A percentile compares a stretch with the other conserved stretches of the same genome.
These are phyloP conservation scores for Fusarium xyrophilum DNA, from an alignment of 2,329 filamentous ascomycete species.

Conservation along the genomic window DNA sequence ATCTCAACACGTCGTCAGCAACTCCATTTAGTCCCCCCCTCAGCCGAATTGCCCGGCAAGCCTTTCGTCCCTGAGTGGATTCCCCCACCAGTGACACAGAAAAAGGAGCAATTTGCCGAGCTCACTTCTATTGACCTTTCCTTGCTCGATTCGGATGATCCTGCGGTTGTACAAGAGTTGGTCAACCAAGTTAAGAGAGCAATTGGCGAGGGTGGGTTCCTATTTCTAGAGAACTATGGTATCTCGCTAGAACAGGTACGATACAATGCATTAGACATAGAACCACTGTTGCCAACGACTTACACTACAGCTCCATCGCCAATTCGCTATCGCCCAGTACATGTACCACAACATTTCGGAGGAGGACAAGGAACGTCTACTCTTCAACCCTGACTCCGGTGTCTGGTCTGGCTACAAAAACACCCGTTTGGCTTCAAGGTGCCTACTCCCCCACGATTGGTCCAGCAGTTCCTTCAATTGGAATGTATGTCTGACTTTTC, in stretches of 20 bases:
- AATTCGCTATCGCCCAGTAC: constrained; percentile 59
- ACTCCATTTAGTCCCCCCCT: constrained; percentile 51
- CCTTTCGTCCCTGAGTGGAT: constrained; percentile 52
- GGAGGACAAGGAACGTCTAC: constrained; percentile 56
- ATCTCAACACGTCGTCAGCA: constrained; percentile 40
- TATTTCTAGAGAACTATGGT: constrained; percentile 59
- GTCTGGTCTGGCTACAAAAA: constrained; percentile 59
- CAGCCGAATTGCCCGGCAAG: constrained; percentile 49
- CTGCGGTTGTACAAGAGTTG: constrained; percentile 51
- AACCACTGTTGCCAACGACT: not conserved
- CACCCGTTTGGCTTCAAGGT: constrained; percentile 55
- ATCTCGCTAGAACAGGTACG: constrained; percentile 52
- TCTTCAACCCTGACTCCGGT: constrained; percentile 55
- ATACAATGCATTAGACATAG: not conserved
- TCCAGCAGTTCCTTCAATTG: no score
- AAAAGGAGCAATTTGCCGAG: constrained; percentile 52
- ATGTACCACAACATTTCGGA: constrained; percentile 57
- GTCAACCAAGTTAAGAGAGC: constrained; percentile 52
- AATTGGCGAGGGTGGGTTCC: constrained; percentile 53
- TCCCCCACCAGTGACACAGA: constrained; percentile 54
- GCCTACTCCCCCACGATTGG: no score
- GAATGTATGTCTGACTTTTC: no score
- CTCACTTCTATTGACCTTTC: constrained; percentile 54
- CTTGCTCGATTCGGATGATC: constrained; percentile 52
- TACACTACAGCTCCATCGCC: constrained; percentile 53